A percentile compares a stretch with the other conserved stretches of the same genome.
phyloP scores from a whole-genome alignment of 1,284 basidiomycete genomes.

The Macrocystidia cucumis region DNA sequence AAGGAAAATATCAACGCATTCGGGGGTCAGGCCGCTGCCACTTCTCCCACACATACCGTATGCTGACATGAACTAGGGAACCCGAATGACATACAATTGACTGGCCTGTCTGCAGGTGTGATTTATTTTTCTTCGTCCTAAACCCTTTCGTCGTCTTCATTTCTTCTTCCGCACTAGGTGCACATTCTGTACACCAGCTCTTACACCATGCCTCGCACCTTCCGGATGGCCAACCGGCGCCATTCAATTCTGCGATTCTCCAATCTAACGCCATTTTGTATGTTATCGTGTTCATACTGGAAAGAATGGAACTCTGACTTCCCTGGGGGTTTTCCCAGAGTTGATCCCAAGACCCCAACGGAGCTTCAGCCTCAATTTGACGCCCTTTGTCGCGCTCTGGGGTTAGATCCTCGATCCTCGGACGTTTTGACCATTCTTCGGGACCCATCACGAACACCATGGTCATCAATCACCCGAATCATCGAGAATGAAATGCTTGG shows the following conservation, averaged over 20 bases:
- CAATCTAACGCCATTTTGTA: constrained; percentile 72
- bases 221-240: constrained; percentile 45
- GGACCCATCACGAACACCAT: constrained; percentile 39
- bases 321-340: constrained; percentile 16
- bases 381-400: constrained; percentile 47
- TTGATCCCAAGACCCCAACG: constrained; percentile 45
- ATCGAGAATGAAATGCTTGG: constrained; percentile 52
- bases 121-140: constrained; percentile 5
- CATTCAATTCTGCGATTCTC: constrained; percentile 57
- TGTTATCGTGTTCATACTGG: constrained; percentile 10
- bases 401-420: constrained; percentile 42
- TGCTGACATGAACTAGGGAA: constrained; percentile 31
- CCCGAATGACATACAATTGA: constrained; percentile 49
- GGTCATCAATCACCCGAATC: constrained; percentile 39
- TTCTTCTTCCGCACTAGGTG: constrained; percentile 30
- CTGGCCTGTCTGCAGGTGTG: constrained; percentile 68
- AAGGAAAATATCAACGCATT: constrained; percentile 49
- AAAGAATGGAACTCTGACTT: background rate
- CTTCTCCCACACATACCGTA: background rate
- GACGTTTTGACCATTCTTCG: constrained; percentile 41
- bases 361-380: constrained; percentile 57
- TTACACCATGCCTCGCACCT: constrained; percentile 65
- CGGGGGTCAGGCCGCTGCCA: constrained; percentile 35
- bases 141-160: constrained; percentile 1
- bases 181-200: constrained; percentile 69